Base-by-base conservation (phyloP, 352 stramenopile genomes). In the Blastocystis sp. region DNA sequence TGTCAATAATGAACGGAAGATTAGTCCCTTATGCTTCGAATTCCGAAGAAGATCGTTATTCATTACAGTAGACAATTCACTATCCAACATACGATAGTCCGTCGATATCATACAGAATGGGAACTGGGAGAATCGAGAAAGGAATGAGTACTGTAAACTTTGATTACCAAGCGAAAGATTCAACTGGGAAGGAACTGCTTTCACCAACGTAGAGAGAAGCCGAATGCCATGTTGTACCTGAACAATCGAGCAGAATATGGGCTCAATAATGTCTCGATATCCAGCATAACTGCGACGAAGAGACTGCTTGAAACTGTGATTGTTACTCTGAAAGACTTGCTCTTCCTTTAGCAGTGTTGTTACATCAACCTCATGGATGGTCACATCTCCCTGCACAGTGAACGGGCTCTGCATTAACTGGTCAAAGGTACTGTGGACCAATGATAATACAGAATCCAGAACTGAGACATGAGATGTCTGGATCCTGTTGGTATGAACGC, bases 311-410 rank as follows among this genome's bases (percentile, higher is more conserved):
- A 85, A 85, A 73, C 92, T 95, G 20, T 95, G 93, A 7, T 93
- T 95, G 6, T 93, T 96, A 63, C 95, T 93, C 82, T 96, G 93
- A 59, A 96, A 95, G 92, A 95, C 94, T n/a, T 95, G 93, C 11
- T 95, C 69, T 55, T 96, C 94, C 30, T 94, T 93, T 30, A 95
- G 87, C n/a, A 96, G 20, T 20, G 37, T 24, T 26, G 20, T 50
- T 37, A 85, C 20, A n/a, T 85, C 73, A 1, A 54, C n/a, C 3
- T 18, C 26, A 18, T 9, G 9, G 7, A 68, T 68, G 20, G 66
- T 26, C 2, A n/a, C 2, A 59, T 59, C 50, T 8, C 20, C 50
- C 11, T 20, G 50, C 3, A 56, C 34, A 3, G 39, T 45, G 30
- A 78, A 78, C 2, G 66, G 66, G 56, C 66, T 78, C 30, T 39